Conservation (phyloP, 2,329 filamentous ascomycete genomes). For the Hypomyces rosellus region DNA sequence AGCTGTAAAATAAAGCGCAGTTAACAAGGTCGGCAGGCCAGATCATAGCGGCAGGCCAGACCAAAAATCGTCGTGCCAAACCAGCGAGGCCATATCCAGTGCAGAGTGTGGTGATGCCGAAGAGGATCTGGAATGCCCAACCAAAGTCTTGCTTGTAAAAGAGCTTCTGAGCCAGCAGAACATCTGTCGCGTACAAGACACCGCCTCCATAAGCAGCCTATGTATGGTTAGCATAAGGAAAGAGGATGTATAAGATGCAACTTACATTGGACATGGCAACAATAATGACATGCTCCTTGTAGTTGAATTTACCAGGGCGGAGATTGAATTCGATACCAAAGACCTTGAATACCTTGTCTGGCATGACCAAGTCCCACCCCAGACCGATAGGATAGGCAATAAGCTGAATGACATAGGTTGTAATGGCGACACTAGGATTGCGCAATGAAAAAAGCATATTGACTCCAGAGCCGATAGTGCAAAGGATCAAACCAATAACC, state of each 20-base stretch:
- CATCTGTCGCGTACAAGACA: constrained; percentile 49
- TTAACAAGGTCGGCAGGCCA: constrained; percentile 52
- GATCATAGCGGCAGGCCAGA: constrained; percentile 51
- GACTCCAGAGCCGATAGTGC: constrained; percentile 55
- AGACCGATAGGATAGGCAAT: constrained; percentile 54
- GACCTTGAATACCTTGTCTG: constrained; percentile 44
- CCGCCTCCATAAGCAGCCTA: constrained; percentile 53
- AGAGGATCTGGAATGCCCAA: constrained; percentile 47
- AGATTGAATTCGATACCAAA: constrained; percentile 51
- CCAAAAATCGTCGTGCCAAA: constrained; percentile 46
- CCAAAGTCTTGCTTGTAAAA: constrained; percentile 53
- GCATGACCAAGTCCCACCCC: constrained; percentile 49
- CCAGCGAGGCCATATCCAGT: constrained; percentile 54
- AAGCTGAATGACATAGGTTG: constrained; percentile 57
- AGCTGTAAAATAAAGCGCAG: constrained; percentile 44
- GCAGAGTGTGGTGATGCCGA: constrained; percentile 49
- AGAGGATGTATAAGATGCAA: background rate
- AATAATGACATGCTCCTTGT: constrained; percentile 56
- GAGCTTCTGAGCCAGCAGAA: constrained; percentile 43
- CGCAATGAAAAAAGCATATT: constrained; percentile 57
- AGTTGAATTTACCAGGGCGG: constrained; percentile 52
- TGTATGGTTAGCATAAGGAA: background rate
- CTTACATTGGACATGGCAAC: constrained; percentile 59
- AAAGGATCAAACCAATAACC: constrained; percentile 54
- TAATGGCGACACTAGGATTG: constrained; percentile 53